Conservation (phyloP, 495 filamentous ascomycete genomes). For the Trichoderma asperelloides region DNA sequence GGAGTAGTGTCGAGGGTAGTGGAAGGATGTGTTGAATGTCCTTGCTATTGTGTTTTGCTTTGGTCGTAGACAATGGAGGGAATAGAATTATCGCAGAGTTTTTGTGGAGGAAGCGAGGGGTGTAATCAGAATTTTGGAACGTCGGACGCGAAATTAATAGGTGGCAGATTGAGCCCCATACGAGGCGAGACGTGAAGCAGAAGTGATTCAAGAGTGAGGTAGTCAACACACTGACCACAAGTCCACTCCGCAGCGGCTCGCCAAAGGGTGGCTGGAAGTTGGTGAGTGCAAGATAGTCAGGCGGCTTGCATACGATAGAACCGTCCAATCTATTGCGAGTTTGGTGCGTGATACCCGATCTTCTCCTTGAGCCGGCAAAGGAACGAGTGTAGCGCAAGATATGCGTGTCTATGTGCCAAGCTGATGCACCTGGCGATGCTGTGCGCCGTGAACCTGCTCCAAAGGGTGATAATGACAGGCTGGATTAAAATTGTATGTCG, state of each 20-base stretch:
- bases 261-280: background rate
- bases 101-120: background rate
- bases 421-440: background rate
- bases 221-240: background rate
- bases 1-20: background rate
- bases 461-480: background rate
- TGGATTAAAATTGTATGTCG: background rate
- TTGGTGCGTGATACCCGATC: background rate
- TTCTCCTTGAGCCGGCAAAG: background rate
- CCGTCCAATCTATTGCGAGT: background rate
- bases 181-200: background rate
- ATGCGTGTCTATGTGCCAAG: background rate
- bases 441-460: background rate
- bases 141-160: background rate
- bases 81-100: background rate
- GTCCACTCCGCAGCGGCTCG: background rate
- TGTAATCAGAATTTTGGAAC: background rate
- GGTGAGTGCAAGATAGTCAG: background rate
- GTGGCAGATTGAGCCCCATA: background rate
- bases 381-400: background rate
- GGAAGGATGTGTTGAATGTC: background rate
- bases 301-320: background rate
- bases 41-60: background rate
- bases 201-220: background rate
- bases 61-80: background rate